Conservation (phyloP, 352 stramenopile species). For the Globisporangium spinosum region DNA sequence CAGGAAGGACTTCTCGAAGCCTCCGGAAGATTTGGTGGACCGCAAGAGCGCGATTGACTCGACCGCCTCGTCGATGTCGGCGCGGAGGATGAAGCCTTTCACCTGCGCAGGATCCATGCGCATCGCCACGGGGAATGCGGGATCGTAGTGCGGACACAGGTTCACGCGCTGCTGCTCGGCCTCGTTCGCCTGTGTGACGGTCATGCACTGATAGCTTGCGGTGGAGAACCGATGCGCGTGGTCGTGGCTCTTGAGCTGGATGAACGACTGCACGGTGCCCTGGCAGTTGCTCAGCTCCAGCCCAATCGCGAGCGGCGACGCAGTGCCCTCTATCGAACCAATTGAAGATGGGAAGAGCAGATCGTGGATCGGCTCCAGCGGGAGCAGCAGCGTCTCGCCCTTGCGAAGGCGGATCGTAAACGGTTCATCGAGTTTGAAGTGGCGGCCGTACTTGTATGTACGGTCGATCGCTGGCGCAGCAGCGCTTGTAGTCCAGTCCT, state of each 20-base stretch:
- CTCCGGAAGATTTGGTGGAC: conserved; percentile 24
- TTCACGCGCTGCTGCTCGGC: conserved; percentile 17
- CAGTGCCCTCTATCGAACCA: not conserved
- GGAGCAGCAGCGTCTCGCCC: conserved; percentile 29
- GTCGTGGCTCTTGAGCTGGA: conserved; percentile 16
- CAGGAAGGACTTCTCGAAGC: conserved; percentile 23
- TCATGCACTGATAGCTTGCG: conserved; percentile 32
- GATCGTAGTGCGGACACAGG: conserved; percentile 27
- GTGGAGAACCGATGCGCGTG: conserved; percentile 24
- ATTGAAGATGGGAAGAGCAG: conserved; percentile 15
- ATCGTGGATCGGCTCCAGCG: conserved; percentile 25
- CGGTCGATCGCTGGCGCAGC: conserved; percentile 16
- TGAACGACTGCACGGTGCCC: conserved; percentile 25
- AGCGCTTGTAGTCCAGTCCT: not conserved
- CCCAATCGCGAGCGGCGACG: conserved; percentile 18
- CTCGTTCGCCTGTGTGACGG: conserved; percentile 15
- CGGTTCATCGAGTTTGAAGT: conserved; percentile 29
- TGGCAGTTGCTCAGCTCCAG: conserved; percentile 32
- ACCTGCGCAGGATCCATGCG: conserved; percentile 18
- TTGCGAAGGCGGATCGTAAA: conserved; percentile 23
- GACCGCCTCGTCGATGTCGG: conserved; percentile 11
- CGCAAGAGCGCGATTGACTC: conserved; percentile 27
- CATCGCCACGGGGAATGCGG: conserved; percentile 19
- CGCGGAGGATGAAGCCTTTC: conserved; percentile 30
- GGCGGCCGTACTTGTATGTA: conserved; percentile 19